phyloP scores from a whole-genome alignment of 345 rosid genomes.

The Ceriops zippeliana region DNA sequence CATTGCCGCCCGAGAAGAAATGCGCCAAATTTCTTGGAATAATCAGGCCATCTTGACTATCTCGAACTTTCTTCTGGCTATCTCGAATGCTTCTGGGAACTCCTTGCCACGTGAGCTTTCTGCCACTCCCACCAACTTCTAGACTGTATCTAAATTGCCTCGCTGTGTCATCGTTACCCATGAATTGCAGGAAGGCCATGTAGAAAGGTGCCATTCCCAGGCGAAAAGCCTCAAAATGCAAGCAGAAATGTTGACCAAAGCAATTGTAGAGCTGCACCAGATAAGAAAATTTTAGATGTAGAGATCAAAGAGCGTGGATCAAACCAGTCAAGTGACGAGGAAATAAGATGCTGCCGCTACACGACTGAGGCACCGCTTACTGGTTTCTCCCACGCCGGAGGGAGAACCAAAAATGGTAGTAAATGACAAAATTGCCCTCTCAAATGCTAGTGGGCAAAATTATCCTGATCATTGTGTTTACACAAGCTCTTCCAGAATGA shows the following conservation, averaged over 20 bases:
- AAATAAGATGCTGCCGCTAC: too few relatives aligned
- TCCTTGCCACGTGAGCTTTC: constrained; percentile 56
- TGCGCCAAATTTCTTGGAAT: constrained; percentile 49
- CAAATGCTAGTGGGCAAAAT: too few relatives aligned
- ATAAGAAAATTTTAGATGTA: background rate
- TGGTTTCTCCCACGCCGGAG: too few relatives aligned
- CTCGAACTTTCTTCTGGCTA: constrained; percentile 51
- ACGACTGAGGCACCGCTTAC: too few relatives aligned
- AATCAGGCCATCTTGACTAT: constrained; percentile 53
- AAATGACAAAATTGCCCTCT: background rate
- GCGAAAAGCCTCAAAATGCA: constrained; percentile 61
- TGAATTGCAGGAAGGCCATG: constrained; percentile 60
- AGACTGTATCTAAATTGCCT: constrained; percentile 49
- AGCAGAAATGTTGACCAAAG: constrained; percentile 49
- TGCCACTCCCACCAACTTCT: constrained; percentile 51
- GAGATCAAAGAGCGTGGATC: background rate
- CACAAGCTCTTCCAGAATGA: too few relatives aligned
- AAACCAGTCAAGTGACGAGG: too few relatives aligned
- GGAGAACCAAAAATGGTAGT: background rate
- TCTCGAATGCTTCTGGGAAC: constrained; percentile 54
- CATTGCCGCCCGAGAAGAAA: constrained; percentile 52
- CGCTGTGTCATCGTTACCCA: constrained; percentile 52
- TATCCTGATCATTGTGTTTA: too few relatives aligned
- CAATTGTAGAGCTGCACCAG: constrained; percentile 47
- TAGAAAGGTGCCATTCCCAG: constrained; percentile 50